Evolutionary conservation across 495 filamentous ascomycete genomes (phyloP), one percentile per base, ranked within the genome.

Genomic region (Penicillium lividum): DNA sequence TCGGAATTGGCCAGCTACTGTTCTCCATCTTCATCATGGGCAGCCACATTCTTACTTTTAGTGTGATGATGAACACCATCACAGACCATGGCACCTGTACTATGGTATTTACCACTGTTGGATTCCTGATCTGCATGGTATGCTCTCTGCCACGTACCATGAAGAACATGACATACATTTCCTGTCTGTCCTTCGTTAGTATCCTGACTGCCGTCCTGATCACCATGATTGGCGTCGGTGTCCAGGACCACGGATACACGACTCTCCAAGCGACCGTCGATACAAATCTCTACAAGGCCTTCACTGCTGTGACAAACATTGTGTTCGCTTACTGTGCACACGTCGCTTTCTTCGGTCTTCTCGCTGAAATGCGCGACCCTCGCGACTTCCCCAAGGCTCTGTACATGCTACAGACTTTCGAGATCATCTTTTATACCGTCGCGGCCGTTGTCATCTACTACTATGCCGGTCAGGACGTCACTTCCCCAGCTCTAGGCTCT

Each of bases 21-120:
- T 86, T 90, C 68, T 80, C 91, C 33, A 69, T 88, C 40, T 91
- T 93, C 74, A 84, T 89, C 56, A 86, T 89, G 74, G 89, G 81
- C 18, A 87, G 85, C 15, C 90, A 93, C 63, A 79, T 91, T 0
- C 80, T 86, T 60, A 86, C 91, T 62, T 73, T 89, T 45, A 72
- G 76, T 34, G 87, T 90, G 31, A 86, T 91, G 58, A 78, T 86
- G 59, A 81, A 91, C 52, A 84, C 79, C 11, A 67, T 92, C 31
- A 86, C 86, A 2, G 68, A 84, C 5, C 82, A 90, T 65, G 84
- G 76, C 3, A 73, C 79, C 3, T 93, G 91, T 69, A 85, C 87
- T 0, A 81, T 92, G 55, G 77, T 85, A 0, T 93, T 88, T 61
- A 81, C 79, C 6, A 68, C 86, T 29, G 77, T 88, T 31, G 90